Percentiles rank a stretch among this genome's conserved stretches.
These are phyloP conservation scores for Citrus medica DNA, from an alignment of 345 rosid species.

Conservation along the genomic window DNA sequence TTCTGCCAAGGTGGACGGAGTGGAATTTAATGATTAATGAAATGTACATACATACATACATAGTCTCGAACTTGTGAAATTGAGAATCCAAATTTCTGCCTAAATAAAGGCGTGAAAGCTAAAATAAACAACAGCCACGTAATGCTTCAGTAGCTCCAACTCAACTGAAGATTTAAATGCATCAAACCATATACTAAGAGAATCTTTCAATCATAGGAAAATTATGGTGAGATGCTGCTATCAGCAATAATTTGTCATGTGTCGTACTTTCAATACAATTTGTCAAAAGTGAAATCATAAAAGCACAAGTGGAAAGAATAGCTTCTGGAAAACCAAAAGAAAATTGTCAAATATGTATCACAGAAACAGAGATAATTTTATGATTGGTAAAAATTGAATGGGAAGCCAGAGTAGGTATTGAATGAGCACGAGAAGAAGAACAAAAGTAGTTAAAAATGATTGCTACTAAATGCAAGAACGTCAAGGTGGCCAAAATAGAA, in stretches of 20 bases:
- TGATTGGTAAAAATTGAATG: background rate
- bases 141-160: background rate
- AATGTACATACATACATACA: background rate
- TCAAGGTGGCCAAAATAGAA: constrained; percentile 1
- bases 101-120: background rate
- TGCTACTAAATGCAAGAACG: background rate
- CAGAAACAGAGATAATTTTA: background rate
- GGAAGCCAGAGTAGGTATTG: no score
- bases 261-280: background rate
- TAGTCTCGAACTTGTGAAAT: background rate
- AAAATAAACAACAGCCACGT: background rate
- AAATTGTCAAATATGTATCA: background rate
- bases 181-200: background rate
- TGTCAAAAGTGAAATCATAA: constrained; percentile 2
- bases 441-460: background rate
- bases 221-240: constrained; percentile 8
- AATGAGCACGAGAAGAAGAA: background rate
- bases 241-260: constrained; percentile 24
- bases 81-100: background rate
- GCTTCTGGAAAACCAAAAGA: background rate
- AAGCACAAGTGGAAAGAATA: background rate
- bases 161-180: constrained; percentile 14
- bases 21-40: background rate
- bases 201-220: background rate
- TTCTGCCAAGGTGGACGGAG: constrained; percentile 22